Percentiles rank a stretch among this genome's conserved stretches.
Conservation (phyloP, 495 filamentous ascomycete species). For the Bacidia gigantensis region DNA sequence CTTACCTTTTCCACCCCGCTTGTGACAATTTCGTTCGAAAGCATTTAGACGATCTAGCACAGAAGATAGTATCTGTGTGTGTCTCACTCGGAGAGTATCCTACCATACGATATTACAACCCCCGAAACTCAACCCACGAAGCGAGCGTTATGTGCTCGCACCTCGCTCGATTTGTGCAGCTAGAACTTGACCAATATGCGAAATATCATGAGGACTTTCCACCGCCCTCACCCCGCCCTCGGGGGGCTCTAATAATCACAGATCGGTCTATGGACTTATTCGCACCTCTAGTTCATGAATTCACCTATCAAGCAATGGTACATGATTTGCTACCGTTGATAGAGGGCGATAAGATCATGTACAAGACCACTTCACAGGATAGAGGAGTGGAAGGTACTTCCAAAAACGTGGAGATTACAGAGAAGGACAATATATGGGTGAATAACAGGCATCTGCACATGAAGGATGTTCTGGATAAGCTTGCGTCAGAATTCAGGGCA, state of each 20-base stretch:
- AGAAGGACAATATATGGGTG: conserved; percentile 87
- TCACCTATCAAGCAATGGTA: conserved; percentile 97
- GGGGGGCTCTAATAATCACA: conserved; percentile 70
- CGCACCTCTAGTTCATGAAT: conserved; percentile 82
- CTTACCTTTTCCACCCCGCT: conserved; percentile 74
- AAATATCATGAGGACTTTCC: conserved; percentile 74
- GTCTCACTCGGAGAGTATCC: conserved; percentile 78
- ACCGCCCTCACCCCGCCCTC: conserved; percentile 57
- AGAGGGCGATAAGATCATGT: conserved; percentile 77
- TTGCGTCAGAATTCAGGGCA: conserved; percentile 82
- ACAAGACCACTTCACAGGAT: conserved; percentile 63
- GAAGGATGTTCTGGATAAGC: conserved; percentile 90
- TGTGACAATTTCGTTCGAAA: conserved; percentile 70
- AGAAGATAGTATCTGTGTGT: conserved; percentile 81
- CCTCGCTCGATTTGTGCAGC: conserved; percentile 82
- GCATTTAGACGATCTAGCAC: conserved; percentile 70
- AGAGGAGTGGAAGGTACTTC: conserved; percentile 49
- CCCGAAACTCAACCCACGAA: conserved; percentile 63
- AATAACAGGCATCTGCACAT: conserved; percentile 89
- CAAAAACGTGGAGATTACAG: conserved; percentile 81
- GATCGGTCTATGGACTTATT: conserved; percentile 87
- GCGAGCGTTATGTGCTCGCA: conserved; percentile 74
- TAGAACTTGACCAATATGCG: conserved; percentile 75
- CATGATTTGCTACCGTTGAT: conserved; percentile 80
- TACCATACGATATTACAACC: conserved; percentile 77